Conservation (phyloP, 768 basidiomycete species). For the Tricholomella constricta region DNA sequence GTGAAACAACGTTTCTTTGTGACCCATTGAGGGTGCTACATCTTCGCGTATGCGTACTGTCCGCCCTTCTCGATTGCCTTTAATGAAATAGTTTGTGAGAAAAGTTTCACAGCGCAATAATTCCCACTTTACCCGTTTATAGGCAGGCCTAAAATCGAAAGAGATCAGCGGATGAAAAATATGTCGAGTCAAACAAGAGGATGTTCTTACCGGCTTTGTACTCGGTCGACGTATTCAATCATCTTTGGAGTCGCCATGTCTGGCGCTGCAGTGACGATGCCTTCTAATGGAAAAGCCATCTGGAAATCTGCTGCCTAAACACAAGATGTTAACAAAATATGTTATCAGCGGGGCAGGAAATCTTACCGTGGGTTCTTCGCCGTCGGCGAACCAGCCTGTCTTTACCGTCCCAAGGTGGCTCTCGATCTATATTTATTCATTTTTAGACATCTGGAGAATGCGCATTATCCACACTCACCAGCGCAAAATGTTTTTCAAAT, state of each 20-base stretch:
- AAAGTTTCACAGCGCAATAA: background rate
- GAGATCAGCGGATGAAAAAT: background rate
- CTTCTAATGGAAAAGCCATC: constrained; percentile 29
- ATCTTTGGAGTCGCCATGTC: constrained; percentile 20
- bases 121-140: constrained; percentile 11
- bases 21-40: constrained; percentile 2
- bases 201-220: constrained; percentile 23
- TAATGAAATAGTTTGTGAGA: constrained; percentile 5
- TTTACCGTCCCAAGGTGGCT: constrained; percentile 14
- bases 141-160: constrained; percentile 15
- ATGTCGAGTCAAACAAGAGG: background rate
- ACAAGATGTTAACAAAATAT: background rate
- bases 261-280: constrained; percentile 16
- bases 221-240: constrained; percentile 23
- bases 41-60: constrained; percentile 28
- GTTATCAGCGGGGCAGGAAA: background rate
- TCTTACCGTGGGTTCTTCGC: constrained; percentile 19
- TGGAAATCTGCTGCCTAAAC: constrained; percentile 27
- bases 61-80: constrained; percentile 35
- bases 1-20: too few relatives aligned
- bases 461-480: constrained; percentile 23
- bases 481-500: constrained; percentile 26
- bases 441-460: background rate
- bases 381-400: constrained; percentile 22
- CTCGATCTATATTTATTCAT: constrained; percentile 10